Evolutionary conservation across 805 yeast genomes (phyloP), one percentile per base, ranked within the genome.

Genomic region (Pichia rugopelliculosa): DNA sequence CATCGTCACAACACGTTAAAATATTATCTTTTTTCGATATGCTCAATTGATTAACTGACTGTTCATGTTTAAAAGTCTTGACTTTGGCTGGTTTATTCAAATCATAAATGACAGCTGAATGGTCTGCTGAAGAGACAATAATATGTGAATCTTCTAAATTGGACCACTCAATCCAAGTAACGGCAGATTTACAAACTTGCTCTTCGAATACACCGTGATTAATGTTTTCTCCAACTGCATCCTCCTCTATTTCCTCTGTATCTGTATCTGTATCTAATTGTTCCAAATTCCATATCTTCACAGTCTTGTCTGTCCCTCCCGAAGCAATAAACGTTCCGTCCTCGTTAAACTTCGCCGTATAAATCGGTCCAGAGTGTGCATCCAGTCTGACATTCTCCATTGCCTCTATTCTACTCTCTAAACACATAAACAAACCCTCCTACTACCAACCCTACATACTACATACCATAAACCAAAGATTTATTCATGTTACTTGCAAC

Each of bases 1-100:
- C 87, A 56, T 82, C 88, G 54, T 87, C 95, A 10, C 82, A 72
- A 4, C 77, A 87, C 34, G 86, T 75, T 3, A 76, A 72, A 3
- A 63, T 13, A 0, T 46, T 17, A 41, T 61, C 66, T 61, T 47
- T 54, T 57, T 49, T 58, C 48, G 65, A 58, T 11, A 61, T 58
- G 21, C 61, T 74, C 2, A 85, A 64, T 52, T 81, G 75, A 57
- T 86, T 85, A 2, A 84, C 78, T 6, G 75, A 71, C 12, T 39
- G 39, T 8, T 48, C 45, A 26, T 62, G 64, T 20, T 57, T 57
- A 18, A 76, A 75, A 42, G 79, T 82, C 39, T 83, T 67, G 13
- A 75, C 52, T 50, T 83, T 72, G 39, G 58, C 57, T 3, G 87
- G 86, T 3, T 82, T 75, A 18, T 66, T 69, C 0, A 73, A 60